Evolutionary conservation across 345 rosid genomes (phyloP).

Genomic region (Euphorbia tirucalli): DNA sequence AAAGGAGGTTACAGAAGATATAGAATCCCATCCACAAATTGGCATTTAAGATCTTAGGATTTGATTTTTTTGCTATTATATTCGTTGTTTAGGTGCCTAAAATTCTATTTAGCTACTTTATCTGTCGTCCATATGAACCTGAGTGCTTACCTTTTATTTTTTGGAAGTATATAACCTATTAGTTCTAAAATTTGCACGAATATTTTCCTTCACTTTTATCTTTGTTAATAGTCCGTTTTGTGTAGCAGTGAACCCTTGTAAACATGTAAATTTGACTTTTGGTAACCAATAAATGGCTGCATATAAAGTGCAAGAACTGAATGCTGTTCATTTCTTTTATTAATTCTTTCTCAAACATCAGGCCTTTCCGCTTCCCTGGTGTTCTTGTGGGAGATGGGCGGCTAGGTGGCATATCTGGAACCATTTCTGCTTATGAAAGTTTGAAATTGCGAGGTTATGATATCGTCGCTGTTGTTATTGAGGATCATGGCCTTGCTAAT

Average conservation of each 20-base stretch:
- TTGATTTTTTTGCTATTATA: too few species aligned
- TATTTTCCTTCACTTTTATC: not conserved
- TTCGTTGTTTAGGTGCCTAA: not conserved
- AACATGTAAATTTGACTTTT: not conserved
- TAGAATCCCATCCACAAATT: too few species aligned
- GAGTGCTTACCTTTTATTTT: not conserved
- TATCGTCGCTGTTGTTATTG: conserved; percentile 72
- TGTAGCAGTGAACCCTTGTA: not conserved
- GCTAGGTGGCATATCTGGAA: conserved; percentile 91
- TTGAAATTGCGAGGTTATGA: conserved; percentile 79
- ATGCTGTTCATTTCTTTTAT: not conserved
- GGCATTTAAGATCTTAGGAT: too few species aligned
- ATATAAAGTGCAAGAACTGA: not conserved
- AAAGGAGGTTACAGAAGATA: not conserved
- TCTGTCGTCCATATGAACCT: not conserved
- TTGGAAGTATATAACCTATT: not conserved
- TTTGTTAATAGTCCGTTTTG: not conserved
- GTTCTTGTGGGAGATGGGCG: conserved; percentile 94
- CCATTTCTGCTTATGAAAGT: conserved; percentile 92
- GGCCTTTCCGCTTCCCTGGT: conserved; percentile 91
- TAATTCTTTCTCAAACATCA: conserved; percentile 23
- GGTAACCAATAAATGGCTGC: not conserved
- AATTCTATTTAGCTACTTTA: not conserved
- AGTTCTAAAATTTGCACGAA: not conserved
- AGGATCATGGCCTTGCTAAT: conserved; percentile 84